Base-by-base conservation (phyloP, 2,329 filamentous ascomycete genomes). In the Trichophyton verrucosum region DNA sequence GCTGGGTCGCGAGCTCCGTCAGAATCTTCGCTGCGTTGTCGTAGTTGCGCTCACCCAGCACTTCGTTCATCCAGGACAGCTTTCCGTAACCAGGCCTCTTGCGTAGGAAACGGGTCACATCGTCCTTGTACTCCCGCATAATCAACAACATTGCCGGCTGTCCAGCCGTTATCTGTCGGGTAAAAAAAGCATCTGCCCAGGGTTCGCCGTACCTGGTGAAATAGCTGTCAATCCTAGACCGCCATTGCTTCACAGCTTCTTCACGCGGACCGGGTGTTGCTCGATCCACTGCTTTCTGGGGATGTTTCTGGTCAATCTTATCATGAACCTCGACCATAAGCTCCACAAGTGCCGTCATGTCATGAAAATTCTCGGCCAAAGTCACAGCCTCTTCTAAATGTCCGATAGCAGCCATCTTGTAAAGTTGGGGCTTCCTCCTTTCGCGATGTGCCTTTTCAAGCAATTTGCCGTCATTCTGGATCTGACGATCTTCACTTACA, bases 1-100 rank as follows among this genome's bases (percentile, higher is more conserved):
- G 83, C 57, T 81, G 80, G 20, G 86, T 76, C 0, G 89, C 91
- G 20, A 91, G 79, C 6, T 83, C 77, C 49, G 88, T 77, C 55
- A 99, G 80, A 0, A 86, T 87, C 47, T 83, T 76, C 3, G 87
- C 86, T 9, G 92, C 91, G 61, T 83, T 81, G 11, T 82, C 78
- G 64, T 90, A 90, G 67, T 96, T 85, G 62, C 85, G 80, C 70
- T 94, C 88, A 24, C 82, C 81, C 63, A 85, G 80, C 6, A 97
- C 81, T 70, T 97, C 91, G 71, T 99, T 95, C 75, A 99, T 95
- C 94, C 94, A 99, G 57, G 86, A 86, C 51, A 99, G 80, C 67
- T 89, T 89, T 30, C 86, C 86, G 64, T 90, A 84, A 64, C 85
- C 81, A 0, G 85, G 82, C 64, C 85, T 83, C 60, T 83, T 85